These are phyloP conservation scores for Polyplosphaeria fusca DNA, from an alignment of 495 filamentous ascomycete genomes.

Conservation along the genomic window DNA sequence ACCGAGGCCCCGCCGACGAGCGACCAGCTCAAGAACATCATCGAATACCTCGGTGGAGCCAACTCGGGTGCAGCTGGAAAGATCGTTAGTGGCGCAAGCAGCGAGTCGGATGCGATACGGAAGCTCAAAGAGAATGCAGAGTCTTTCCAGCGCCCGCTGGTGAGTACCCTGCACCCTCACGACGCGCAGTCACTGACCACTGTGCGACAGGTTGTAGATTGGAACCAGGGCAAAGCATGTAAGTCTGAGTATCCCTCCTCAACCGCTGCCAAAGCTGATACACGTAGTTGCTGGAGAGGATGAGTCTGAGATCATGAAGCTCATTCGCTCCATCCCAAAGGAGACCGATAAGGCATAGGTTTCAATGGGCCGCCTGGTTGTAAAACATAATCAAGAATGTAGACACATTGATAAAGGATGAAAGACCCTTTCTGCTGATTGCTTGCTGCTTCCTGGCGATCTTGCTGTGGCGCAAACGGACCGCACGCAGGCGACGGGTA, in stretches of 20 bases:
- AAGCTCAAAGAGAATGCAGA: constrained; percentile 56
- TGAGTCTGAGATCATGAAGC: constrained; percentile 78
- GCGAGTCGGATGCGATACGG: constrained; percentile 71
- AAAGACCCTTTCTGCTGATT: background rate
- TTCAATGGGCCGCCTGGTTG: too few species aligned
- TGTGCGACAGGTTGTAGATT: constrained; percentile 66
- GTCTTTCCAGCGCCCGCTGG: constrained; percentile 63
- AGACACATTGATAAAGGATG: background rate
- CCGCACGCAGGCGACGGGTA: background rate
- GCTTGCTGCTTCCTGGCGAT: background rate
- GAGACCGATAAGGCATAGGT: constrained; percentile 33
- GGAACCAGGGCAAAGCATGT: constrained; percentile 81
- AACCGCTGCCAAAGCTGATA: constrained; percentile 23
- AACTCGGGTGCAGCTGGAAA: constrained; percentile 53
- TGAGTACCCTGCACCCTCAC: constrained; percentile 57
- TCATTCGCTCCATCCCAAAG: constrained; percentile 62
- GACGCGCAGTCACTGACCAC: constrained; percentile 9
- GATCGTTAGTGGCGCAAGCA: constrained; percentile 67
- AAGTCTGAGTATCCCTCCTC: constrained; percentile 4
- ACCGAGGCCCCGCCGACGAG: constrained; percentile 74
- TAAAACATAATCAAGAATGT: too few species aligned
- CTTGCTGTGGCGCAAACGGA: background rate
- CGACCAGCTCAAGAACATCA: constrained; percentile 80
- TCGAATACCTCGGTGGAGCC: constrained; percentile 65
- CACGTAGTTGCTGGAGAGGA: constrained; percentile 60